Evolutionary conservation across 129 eudicot genomes (phyloP).

Genomic region (Calendula officinalis): DNA sequence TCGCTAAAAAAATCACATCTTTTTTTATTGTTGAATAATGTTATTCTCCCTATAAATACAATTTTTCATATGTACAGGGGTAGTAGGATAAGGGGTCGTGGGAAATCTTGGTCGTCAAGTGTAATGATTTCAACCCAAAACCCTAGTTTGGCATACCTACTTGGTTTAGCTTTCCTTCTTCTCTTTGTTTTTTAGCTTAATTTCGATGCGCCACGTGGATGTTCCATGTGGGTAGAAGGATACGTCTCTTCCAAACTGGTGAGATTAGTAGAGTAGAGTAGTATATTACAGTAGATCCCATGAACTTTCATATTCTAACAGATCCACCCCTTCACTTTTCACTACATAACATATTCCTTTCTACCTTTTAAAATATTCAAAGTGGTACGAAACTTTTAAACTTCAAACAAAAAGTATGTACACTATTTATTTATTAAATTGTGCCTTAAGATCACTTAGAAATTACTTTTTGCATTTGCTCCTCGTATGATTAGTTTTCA

Average conservation of each 20-base stretch:
- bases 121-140: conserved; percentile 41
- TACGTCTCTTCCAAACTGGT: conserved; percentile 29
- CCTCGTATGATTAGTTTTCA: background rate
- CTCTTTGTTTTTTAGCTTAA: conserved; percentile 17
- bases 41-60: conserved; percentile 14
- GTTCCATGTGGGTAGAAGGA: conserved; percentile 50
- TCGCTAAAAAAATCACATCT: conserved; percentile 12
- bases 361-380: conserved; percentile 14
- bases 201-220: conserved; percentile 46
- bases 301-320: conserved; percentile 21
- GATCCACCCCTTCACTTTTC: conserved; percentile 27
- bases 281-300: conserved; percentile 24
- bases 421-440: background rate
- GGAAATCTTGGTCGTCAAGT: conserved; percentile 51
- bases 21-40: conserved; percentile 19
- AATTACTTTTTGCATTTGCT: background rate
- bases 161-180: conserved; percentile 27
- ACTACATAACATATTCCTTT: conserved; percentile 25
- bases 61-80: background rate
- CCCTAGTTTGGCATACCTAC: conserved; percentile 37
- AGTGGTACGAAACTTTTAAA: conserved; percentile 3
- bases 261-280: conserved; percentile 10
- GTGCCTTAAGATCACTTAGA: background rate
- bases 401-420: background rate
- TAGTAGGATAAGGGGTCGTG: conserved; percentile 19